Evolutionary conservation across 1,284 basidiomycete species (phyloP).

Genomic region (Vanrija sp.): DNA sequence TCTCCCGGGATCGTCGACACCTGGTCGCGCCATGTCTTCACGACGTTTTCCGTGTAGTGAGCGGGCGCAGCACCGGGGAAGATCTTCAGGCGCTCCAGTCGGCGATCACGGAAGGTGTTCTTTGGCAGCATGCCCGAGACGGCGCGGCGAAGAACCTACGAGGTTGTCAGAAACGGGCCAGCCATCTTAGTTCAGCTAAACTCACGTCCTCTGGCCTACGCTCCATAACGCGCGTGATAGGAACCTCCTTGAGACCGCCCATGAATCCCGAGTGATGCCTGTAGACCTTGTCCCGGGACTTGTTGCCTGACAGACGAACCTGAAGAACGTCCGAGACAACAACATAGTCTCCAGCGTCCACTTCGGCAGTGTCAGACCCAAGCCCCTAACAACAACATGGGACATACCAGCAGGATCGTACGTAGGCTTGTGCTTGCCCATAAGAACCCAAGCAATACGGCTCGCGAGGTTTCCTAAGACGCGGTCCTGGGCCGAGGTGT

Average conservation of each 20-base stretch:
- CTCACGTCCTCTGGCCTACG: constrained; percentile 87
- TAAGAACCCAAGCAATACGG: constrained; percentile 87
- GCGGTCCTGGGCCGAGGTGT: constrained; percentile 84
- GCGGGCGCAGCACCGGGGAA: constrained; percentile 59
- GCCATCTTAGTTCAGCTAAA: constrained; percentile 10
- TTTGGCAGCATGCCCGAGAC: constrained; percentile 96
- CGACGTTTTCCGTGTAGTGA: constrained; percentile 27
- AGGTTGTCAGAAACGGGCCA: not conserved
- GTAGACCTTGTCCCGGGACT: constrained; percentile 82
- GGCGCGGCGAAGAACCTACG: constrained; percentile 88
- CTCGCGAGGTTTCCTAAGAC: constrained; percentile 89
- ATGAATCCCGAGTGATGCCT: constrained; percentile 89
- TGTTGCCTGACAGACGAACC: constrained; percentile 84
- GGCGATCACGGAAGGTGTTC: constrained; percentile 81
- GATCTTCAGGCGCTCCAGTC: constrained; percentile 78
- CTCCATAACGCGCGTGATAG: constrained; percentile 74
- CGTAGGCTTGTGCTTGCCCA: constrained; percentile 99
- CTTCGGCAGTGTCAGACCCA: constrained; percentile 50
- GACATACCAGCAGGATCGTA: constrained; percentile 80
- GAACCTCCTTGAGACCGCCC: constrained; percentile 86
- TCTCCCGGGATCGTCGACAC: not conserved
- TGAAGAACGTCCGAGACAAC: constrained; percentile 86
- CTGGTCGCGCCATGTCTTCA: constrained; percentile 38
- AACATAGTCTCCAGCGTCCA: constrained; percentile 96
- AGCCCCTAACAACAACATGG: too few species aligned